Evolutionary conservation across 305 asterid genomes (phyloP), one percentile per base, ranked within the genome.

Genomic region (Fraxinus sp.): DNA sequence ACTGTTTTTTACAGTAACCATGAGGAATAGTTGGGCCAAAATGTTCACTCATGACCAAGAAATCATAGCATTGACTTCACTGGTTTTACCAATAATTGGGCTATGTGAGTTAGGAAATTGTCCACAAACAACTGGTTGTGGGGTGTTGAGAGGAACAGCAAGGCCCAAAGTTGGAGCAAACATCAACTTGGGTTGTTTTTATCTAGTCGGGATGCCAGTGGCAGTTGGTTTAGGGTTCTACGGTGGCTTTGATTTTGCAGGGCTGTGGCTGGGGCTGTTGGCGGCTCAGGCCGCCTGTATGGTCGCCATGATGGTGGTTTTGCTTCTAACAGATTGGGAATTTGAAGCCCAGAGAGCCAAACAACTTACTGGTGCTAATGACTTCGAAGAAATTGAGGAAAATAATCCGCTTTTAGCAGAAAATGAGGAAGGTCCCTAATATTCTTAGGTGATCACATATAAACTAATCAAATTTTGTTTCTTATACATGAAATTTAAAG

Each of bases 71-170:
- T 70, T 91, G 81, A 91, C 94, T 16, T 81, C 92, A 0, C 36
- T 86, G 0, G 94, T 88, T 13, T 37, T 91, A 77, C 97, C 97
- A 24, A 85, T 92, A 32, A 87, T 92, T 86, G 97, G 97, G 80
- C 90, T 92, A 0, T 92, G 96, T 68, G 96, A 92, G 87, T 72
- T 92, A 0, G 96, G 96, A 14, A 91, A 92, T 79, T 92, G 96
- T 81, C 96, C 96, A 81, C 94, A 92, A 83, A 92, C 96, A 1
- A 90, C 94, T 86, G 94, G 93, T 70, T 92, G 94, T 81, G 97
- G 97, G 82, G 94, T 92, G 5, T 77, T 92, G 28, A 77, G 97
- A 6, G 97, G 97, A 10, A 91, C 97, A 79, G 97, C 97, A 18
- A 89, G 97, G 83, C 97, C 97, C 22, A 92, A 91, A 84, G 91